Evolutionary conservation across 192 early-diverging fungal species (phyloP).

Genomic region (Kappamyces sp.): DNA sequence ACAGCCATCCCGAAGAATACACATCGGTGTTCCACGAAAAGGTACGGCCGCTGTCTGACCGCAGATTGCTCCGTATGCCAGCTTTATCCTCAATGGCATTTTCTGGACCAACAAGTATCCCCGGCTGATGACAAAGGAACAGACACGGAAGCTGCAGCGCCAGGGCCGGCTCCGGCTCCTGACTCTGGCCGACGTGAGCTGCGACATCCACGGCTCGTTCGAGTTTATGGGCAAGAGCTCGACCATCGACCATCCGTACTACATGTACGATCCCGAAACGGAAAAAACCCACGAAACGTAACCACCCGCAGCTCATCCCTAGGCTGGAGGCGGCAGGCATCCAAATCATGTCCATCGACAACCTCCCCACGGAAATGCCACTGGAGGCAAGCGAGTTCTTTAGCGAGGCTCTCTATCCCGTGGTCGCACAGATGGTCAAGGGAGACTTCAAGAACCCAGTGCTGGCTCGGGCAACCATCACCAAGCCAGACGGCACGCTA

Average conservation of each 20-base stretch:
- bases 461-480: slow-evolving; percentile 70
- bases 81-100: slow-evolving; percentile 85
- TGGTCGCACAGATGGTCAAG: slow-evolving; percentile 64
- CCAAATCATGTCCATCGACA: slow-evolving; percentile 98
- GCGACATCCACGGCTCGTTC: slow-evolving; percentile 89
- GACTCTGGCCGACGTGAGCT: slow-evolving; percentile 85
- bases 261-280: slow-evolving; percentile 80
- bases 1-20: slow-evolving; percentile 69
- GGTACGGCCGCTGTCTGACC: slow-evolving; percentile 20
- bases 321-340: slow-evolving; percentile 73
- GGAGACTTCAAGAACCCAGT: slow-evolving; percentile 64
- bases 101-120: slow-evolving; percentile 90
- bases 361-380: slow-evolving; percentile 93
- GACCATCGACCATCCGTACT: slow-evolving; percentile 87
- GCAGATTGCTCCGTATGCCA: slow-evolving; percentile 86
- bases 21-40: slow-evolving; percentile 74
- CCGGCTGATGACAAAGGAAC: slow-evolving; percentile 79
- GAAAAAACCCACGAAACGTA: slow-evolving; percentile 66
- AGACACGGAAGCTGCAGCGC: slow-evolving; percentile 65
- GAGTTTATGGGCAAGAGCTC: slow-evolving; percentile 90
- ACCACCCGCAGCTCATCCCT: neutral
- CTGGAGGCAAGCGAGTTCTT: slow-evolving; percentile 92
- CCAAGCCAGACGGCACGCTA: slow-evolving; percentile 59
- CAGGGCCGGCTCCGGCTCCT: slow-evolving; percentile 69
- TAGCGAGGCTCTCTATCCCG: slow-evolving; percentile 76